Conservation (phyloP, 805 yeast species). For the Blastobotrys terrestris region DNA sequence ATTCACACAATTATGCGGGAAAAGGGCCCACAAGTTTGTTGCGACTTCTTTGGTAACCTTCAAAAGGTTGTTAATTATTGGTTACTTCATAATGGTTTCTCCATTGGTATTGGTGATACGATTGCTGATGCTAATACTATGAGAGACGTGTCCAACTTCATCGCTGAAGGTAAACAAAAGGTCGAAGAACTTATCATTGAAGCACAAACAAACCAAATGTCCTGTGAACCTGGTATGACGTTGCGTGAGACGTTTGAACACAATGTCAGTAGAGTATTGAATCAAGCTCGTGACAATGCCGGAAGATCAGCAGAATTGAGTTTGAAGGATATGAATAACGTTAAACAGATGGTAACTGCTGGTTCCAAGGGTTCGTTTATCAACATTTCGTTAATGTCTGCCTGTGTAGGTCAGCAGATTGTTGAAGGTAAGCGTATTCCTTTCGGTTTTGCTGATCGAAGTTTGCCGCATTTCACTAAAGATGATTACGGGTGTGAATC, state of each 20-base stretch:
- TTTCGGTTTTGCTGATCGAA: conserved; percentile 92
- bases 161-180: conserved; percentile 85
- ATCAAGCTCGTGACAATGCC: conserved; percentile 98
- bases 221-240: conserved; percentile 99
- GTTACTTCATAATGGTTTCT: conserved; percentile 94
- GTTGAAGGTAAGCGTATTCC: conserved; percentile 99
- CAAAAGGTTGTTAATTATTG: conserved; percentile 96
- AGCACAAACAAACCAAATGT: conserved; percentile 82
- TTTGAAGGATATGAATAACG: conserved; percentile 89
- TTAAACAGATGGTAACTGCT: conserved; percentile 98
- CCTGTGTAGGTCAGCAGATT: conserved; percentile 99
- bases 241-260: conserved; percentile 97
- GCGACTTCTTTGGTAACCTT: conserved; percentile 81
- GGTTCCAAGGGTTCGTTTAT: conserved; percentile 99
- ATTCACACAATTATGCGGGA: conserved; percentile 97
- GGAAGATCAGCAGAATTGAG: conserved; percentile 98
- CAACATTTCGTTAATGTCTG: conserved; percentile 98
- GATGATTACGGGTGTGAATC: conserved; percentile 99
- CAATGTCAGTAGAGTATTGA: conserved; percentile 87
- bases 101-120: conserved; percentile 99
- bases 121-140: conserved; percentile 97
- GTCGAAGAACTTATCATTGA: conserved; percentile 90
- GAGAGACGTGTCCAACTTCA: conserved; percentile 88
- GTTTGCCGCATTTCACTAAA: conserved; percentile 95
- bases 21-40: conserved; percentile 88